phyloP scores from a whole-genome alignment of 2,329 filamentous ascomycete species.

The Colletotrichum sp. region DNA sequence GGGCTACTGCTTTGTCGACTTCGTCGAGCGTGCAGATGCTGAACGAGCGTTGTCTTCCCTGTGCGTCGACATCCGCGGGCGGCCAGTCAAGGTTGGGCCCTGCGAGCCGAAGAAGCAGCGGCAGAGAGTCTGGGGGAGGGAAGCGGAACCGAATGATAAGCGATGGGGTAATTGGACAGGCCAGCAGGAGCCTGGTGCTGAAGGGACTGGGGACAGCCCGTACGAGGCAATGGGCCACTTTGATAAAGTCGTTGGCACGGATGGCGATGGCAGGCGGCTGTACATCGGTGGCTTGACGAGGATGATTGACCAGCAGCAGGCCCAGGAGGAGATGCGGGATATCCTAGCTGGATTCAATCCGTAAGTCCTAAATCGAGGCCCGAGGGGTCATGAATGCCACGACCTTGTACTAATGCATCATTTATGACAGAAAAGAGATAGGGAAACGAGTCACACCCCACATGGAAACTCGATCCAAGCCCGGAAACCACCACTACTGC shows the following conservation, averaged over 20 bases:
- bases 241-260: slow-evolving; percentile 29
- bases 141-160: slow-evolving; percentile 33
- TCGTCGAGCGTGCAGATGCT: slow-evolving; percentile 61
- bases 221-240: slow-evolving; percentile 34
- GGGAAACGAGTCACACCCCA: slow-evolving; percentile 63
- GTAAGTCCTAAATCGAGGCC: slow-evolving; percentile 27
- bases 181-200: slow-evolving; percentile 7
- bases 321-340: slow-evolving; percentile 48
- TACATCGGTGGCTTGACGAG: slow-evolving; percentile 56
- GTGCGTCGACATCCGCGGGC: slow-evolving; percentile 58
- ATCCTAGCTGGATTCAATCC: slow-evolving; percentile 53
- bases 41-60: slow-evolving; percentile 62
- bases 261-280: slow-evolving; percentile 42
- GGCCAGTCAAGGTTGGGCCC: slow-evolving; percentile 68
- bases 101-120: slow-evolving; percentile 59
- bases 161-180: slow-evolving; percentile 51
- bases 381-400: fast-evolving
- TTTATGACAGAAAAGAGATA: slow-evolving; percentile 30
- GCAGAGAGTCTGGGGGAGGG: slow-evolving; percentile 19
- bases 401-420: slow-evolving; percentile 9
- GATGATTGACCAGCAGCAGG: slow-evolving; percentile 52
- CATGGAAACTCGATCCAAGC: slow-evolving; percentile 54
- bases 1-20: slow-evolving; percentile 78
- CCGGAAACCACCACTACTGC: slow-evolving; percentile 66
- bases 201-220: slow-evolving; percentile 27